Base-by-base conservation (phyloP, 164 flowering plant species). In the Buxus sempervirens region DNA sequence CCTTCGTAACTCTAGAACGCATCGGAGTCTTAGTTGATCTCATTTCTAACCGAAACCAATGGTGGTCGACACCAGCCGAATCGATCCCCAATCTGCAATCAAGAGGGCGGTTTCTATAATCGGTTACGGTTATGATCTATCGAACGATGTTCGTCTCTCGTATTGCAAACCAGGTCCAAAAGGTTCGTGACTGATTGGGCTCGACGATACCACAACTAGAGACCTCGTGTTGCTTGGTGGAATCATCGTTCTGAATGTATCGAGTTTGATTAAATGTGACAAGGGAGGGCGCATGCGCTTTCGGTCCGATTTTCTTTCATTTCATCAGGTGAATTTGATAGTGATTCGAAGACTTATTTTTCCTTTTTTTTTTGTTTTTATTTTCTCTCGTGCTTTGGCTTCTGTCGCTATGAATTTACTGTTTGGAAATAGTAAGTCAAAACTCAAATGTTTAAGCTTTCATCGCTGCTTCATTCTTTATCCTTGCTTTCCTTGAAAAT, bases 261-360 rank as follows among this genome's bases (percentile, higher is more conserved):
- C 91, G 13, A 69, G 73, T 24, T 79, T 85, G 54, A 88, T 93
- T 65, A 87, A 72, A 77, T 83, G 90, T 62, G 97, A 88, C 64
- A 89, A 90, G 71, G 98, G 97, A 28, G 97, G 91, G 82, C 85
- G 94, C 32, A 90, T 83, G 7, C 75, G 98, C 73, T 88, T 91
- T 67, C 68, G 87, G 41, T 91, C 98, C 55, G 96, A 91, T 70
- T 87, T 88, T 48, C 85, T 93, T 64, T 77, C 91, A 7, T 93
- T 91, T 66, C 85, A 81, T 76, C 93, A 90, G 94, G 98, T 93
- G 9, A 63, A 21, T 66, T 18, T 60, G 7, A 32, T 32, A 32
- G 38, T 32, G 38, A 32, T 32, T 32, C 7, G 38, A 32, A 32
- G 38, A 32, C 21, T 18, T 51, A 8, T 42, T 70, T 42, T 27